These are phyloP conservation scores for Pseudogymnoascus verrucosus DNA, from an alignment of 2,329 filamentous ascomycete species.

Conservation along the genomic window DNA sequence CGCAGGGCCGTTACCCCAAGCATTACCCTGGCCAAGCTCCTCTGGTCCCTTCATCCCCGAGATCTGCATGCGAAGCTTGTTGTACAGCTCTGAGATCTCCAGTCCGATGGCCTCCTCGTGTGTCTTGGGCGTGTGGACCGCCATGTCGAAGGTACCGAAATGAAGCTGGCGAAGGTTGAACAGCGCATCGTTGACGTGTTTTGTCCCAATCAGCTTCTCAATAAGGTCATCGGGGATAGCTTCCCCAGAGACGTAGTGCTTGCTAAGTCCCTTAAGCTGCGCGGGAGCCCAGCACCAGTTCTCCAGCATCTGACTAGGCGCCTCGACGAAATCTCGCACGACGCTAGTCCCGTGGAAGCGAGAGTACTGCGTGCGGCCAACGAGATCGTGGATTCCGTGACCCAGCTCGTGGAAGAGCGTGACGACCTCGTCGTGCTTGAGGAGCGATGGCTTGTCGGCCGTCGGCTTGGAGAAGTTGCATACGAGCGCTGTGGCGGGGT, in stretches of 20 bases:
- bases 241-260: constrained; percentile 63
- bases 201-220: constrained; percentile 64
- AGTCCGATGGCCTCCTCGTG: constrained; percentile 61
- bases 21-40: constrained; percentile 49
- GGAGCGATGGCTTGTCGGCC: constrained; percentile 63
- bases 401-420: constrained; percentile 75
- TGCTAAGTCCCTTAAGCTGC: constrained; percentile 58
- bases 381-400: constrained; percentile 62
- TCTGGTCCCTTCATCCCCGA: constrained; percentile 68
- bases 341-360: constrained; percentile 62
- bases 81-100: constrained; percentile 61
- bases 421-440: constrained; percentile 77
- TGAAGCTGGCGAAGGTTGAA: constrained; percentile 73
- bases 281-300: constrained; percentile 67
- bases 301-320: constrained; percentile 65
- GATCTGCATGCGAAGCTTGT: constrained; percentile 63
- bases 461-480: constrained; percentile 83
- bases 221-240: constrained; percentile 69
- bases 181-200: constrained; percentile 72
- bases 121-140: constrained; percentile 61
- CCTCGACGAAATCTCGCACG: constrained; percentile 63
- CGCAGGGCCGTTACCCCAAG: constrained; percentile 70
- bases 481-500: constrained; percentile 71
- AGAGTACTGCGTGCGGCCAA: constrained; percentile 53
- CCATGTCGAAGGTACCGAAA: constrained; percentile 80